phyloP scores from a whole-genome alignment of 164 flowering plant species.

The Berberis vulgaris region DNA sequence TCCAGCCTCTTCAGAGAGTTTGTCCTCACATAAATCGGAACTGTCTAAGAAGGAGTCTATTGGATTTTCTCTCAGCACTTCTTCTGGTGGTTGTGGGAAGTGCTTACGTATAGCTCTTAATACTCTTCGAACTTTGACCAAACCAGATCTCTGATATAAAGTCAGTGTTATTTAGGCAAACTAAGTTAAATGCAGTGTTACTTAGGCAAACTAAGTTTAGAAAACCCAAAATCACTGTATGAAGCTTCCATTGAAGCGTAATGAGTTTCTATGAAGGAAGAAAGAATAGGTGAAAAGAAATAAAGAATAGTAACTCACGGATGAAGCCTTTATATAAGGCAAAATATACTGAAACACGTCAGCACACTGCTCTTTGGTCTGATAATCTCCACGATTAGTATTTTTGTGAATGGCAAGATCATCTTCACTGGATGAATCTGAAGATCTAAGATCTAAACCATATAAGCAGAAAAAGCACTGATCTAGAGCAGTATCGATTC shows the following conservation, averaged over 20 bases:
- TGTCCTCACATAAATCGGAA: slow-evolving; percentile 67
- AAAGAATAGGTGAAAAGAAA: neutral
- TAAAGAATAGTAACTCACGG: slow-evolving; percentile 49
- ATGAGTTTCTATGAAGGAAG: neutral
- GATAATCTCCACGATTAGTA: slow-evolving; percentile 91
- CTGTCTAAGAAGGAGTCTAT: slow-evolving; percentile 81
- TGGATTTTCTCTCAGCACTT: slow-evolving; percentile 51
- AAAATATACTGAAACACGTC: slow-evolving; percentile 92
- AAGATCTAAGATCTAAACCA: slow-evolving; percentile 81
- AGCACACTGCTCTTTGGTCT: slow-evolving; percentile 94
- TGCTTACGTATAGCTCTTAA: slow-evolving; percentile 87
- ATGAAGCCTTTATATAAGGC: slow-evolving; percentile 85
- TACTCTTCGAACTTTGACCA: slow-evolving; percentile 85
- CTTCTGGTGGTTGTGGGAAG: slow-evolving; percentile 89
- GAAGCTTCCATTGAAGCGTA: neutral
- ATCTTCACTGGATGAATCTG: slow-evolving; percentile 83
- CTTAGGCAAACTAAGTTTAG: slow-evolving; percentile 12
- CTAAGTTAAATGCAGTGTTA: no score
- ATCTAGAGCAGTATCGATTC: slow-evolving; percentile 78
- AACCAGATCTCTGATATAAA: slow-evolving; percentile 81
- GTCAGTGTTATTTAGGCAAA: no score
- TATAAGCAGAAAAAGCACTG: slow-evolving; percentile 96
- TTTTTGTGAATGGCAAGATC: slow-evolving; percentile 82
- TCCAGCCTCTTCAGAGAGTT: slow-evolving; percentile 70
- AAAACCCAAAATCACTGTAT: neutral